Evolutionary conservation across 148 eudicot genomes (phyloP), one percentile per base, ranked within the genome.

Genomic region (Heliamphora exappendiculata): DNA sequence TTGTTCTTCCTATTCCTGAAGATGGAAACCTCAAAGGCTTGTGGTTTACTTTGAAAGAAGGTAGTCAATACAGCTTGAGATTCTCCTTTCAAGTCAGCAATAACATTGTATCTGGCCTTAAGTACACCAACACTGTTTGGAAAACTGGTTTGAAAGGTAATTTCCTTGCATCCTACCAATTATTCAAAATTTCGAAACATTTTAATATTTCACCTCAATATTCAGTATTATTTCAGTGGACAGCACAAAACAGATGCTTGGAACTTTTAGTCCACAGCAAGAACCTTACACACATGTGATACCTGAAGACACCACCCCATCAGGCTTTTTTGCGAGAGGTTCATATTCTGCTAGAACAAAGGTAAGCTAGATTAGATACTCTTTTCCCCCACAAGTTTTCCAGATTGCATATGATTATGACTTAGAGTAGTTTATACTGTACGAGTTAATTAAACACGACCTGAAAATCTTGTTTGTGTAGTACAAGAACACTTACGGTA

Each of bases 1-100:
- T 90, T 67, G 79, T 86, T 53, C 89, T 90, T 71, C 80, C 83
- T 7, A 84, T 90, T 65, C 91, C 93, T 9, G 91, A 80, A 58
- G 89, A 85, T 79, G 91, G 91, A 72, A 90, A 88, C 60, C 91
- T 86, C 19, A 88, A 83, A 78, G 85, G 84, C n/a, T 75, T 76
- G 8, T 90, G 93, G 93, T 90, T 90, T 82, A 88, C 91, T 3
- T 79, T 90, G 53, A 90, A 90, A 80, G 93, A 90, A 85, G 91
- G 89, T 67, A 86, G 91, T 66, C 86, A 19, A 47, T 90, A 90
- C 86, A 85, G 82, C 65, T 81, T 90, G 82, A 85, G 81, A 75
- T 90, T 90, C 81, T 82, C 87, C 17, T 90, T 90, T 80, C 86
- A 79, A 75, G 93, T 90, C 65, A 75, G 75, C 71, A 75, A 85